phyloP scores from a whole-genome alignment of 2,329 filamentous ascomycete species.

The Escovopsis sp. region DNA sequence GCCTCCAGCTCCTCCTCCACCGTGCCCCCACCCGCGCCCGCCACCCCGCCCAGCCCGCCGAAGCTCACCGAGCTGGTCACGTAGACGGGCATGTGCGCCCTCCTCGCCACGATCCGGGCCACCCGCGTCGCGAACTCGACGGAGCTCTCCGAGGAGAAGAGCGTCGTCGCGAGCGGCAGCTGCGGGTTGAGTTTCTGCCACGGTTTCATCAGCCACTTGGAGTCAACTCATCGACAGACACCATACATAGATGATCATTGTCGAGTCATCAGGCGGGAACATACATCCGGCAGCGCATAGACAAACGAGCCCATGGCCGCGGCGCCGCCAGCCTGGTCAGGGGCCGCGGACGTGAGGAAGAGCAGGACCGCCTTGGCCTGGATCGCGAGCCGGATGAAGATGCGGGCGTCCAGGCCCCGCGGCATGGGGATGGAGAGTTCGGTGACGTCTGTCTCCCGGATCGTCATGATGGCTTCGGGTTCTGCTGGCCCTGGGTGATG shows the following conservation, averaged over 20 bases:
- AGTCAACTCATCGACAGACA: not conserved
- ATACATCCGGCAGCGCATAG: constrained; percentile 81
- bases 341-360: constrained; percentile 43
- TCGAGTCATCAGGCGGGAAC: constrained; percentile 7
- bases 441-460: constrained; percentile 7
- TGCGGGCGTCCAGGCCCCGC: constrained; percentile 41
- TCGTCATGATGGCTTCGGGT: constrained; percentile 11
- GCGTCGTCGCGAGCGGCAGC: constrained; percentile 59
- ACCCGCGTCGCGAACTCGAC: constrained; percentile 77
- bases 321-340: constrained; percentile 32
- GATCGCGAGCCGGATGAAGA: constrained; percentile 44
- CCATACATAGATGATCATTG: not conserved
- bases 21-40: too few species aligned
- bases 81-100: constrained; percentile 62
- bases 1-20: constrained; percentile 93
- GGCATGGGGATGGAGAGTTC: constrained; percentile 46
- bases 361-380: constrained; percentile 42
- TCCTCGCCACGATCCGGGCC: constrained; percentile 68
- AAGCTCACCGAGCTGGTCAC: constrained; percentile 80
- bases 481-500: too few species aligned
- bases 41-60: constrained; percentile 50
- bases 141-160: constrained; percentile 61
- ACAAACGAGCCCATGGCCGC: constrained; percentile 74
- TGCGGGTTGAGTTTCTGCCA: constrained; percentile 34
- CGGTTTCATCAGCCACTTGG: not conserved